Base-by-base conservation (phyloP, 768 basidiomycete species). In the Clathrus columnatus region DNA sequence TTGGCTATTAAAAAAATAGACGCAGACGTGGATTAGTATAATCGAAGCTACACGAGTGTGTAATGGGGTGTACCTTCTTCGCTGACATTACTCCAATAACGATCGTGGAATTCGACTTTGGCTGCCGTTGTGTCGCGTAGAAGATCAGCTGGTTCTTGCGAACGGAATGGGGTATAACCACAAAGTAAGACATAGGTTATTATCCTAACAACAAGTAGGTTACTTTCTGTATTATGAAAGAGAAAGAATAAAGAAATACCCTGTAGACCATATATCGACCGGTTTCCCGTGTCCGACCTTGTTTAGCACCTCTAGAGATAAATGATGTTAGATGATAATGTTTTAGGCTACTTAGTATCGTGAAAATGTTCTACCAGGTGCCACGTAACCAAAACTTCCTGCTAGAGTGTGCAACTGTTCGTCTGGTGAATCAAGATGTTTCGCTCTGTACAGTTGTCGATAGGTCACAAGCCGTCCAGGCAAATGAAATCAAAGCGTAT, bases 171-270 rank as follows among this genome's bases (percentile, higher is more conserved):
- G 1, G 88, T 84, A 71, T 98, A 98, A 1, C 95, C 95, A 63
- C 95, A 95, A 1, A 96, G 77, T 14, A 98, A 75, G 51, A 96
- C 91, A 68, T 96, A 98, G 17, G 94, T 87, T 61, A 99, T 97
- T 59, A 98, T 80, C 0, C 93, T 94, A 60, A 21, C 18, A 44
- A 28, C 17, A 18, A 17, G 1, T 49, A 36, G 7, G n/a, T 1
- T 11, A 21, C 26, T 23, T 32, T 14, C n/a, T n/a, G 30, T 2
- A 23, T 46, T 50, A 58, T 60, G 46, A 48, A 16, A 56, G 17
- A 24, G 17, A 11, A n/a, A 43, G 2, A 30, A 16, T 6, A 48
- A 24, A 18, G 24, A 69, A 81, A 36, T 60, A 91, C 91, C 95
- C 96, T 4, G 83, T 84, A 26, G 86, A 84, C 96, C 96, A 98